Base-by-base conservation (phyloP, 495 filamentous ascomycete genomes). In the Aspergillus ostianus region DNA sequence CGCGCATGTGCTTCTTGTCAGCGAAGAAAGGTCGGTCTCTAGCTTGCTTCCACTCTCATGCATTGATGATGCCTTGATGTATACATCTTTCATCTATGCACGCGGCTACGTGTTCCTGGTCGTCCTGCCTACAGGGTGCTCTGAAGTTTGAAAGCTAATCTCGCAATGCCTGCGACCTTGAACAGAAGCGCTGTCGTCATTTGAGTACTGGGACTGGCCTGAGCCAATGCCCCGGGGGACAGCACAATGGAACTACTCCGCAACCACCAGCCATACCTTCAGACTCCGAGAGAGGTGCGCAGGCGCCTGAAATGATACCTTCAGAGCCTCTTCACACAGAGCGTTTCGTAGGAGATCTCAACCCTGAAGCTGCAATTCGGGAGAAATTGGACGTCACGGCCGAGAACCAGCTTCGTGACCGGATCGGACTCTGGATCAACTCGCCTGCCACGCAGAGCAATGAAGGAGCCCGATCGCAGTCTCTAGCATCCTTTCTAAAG, bases 291-390 rank as follows among this genome's bases (percentile, higher is more conserved):
- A 30, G 13, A 10, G 54, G 2, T 12, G 9, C 60, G 3, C 26
- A 47, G 45, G 49, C 63, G 17, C 53, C 60, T 46, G 52, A 49
- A 27, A 59, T 57, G 47, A 50, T 46, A 2, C 48, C 60, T n/a
- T 53, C 55, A 12, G 55, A 65, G 3, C 58, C 59, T 30, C 59
- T 68, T 9, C 58, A 45, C 23, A 67, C 69, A 45, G 72, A 75
- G 55, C 68, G 77, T 27, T 82, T 82, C 51, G 70, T 82, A 26
- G 79, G 79, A 26, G 76, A 81, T 59, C 64, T 81, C 12, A 82
- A 79, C 55, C 79, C 79, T 8, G 78, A 82, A 63, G 70, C 78
- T 27, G 70, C 77, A 4, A 78, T 82, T 61, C 73, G 74, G 6
- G 73, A 75, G 46, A 70, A 65, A 26, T 51, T 74, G 12, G 61